Evolutionary conservation across 2,329 filamentous ascomycete species (phyloP).

Genomic region (Penicillium palitans): DNA sequence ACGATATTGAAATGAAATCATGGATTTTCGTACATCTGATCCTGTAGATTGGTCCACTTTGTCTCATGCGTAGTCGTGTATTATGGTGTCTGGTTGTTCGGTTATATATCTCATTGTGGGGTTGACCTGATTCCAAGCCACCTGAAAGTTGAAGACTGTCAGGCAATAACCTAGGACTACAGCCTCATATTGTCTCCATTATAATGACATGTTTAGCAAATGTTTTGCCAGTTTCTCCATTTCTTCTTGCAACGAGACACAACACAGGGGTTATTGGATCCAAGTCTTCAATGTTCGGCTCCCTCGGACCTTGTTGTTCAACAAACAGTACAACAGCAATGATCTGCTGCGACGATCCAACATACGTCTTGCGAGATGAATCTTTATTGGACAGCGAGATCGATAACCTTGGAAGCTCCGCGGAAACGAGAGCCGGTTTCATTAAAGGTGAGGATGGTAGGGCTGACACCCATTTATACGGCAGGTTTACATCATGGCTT

Average conservation of each 20-base stretch:
- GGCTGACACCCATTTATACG: background rate
- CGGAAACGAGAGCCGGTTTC: background rate
- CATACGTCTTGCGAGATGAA: no score
- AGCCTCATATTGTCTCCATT: background rate
- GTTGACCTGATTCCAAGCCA: background rate
- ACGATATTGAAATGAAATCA: slow-evolving; percentile 18
- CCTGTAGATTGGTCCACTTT: background rate
- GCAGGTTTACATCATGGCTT: slow-evolving; percentile 8
- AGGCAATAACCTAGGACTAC: no score
- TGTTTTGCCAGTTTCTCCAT: background rate
- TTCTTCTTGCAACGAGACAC: background rate
- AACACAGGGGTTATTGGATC: background rate
- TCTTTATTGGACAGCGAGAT: background rate
- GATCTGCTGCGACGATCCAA: background rate
- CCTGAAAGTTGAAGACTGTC: background rate
- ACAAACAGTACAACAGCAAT: background rate
- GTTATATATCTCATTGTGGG: background rate
- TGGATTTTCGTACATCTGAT: slow-evolving; percentile 3
- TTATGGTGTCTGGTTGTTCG: background rate
- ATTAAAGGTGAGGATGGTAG: background rate
- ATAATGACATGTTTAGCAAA: no score
- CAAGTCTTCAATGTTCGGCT: background rate
- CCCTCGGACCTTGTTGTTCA: background rate
- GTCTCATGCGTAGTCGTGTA: background rate
- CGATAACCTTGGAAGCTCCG: background rate